A percentile compares a stretch with the other conserved stretches of the same genome.
phyloP scores from a whole-genome alignment of 805 yeast genomes.

The Zygotorulaspora sp. region DNA sequence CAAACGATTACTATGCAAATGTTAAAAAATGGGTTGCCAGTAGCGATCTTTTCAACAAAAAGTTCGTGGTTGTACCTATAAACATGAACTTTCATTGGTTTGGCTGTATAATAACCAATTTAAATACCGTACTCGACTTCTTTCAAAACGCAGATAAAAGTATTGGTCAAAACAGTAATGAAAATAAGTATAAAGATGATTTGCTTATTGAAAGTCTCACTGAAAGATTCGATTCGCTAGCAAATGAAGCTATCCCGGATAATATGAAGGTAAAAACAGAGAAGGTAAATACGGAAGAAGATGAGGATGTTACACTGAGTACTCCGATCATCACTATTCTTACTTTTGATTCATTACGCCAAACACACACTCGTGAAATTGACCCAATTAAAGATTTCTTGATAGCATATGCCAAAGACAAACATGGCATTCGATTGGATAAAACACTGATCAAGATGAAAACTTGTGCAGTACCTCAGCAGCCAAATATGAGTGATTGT shows the following conservation, averaged over 20 bases:
- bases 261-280: slow-evolving; percentile 1
- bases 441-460: slow-evolving; percentile 45
- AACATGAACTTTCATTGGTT: slow-evolving; percentile 86
- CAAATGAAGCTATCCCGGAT: background rate
- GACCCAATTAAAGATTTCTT: slow-evolving; percentile 56
- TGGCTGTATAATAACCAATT: slow-evolving; percentile 64
- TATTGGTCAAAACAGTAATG: background rate
- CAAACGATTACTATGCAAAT: slow-evolving; percentile 48
- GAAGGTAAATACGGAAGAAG: slow-evolving; percentile 1
- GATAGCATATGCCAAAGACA: slow-evolving; percentile 65
- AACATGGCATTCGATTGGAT: slow-evolving; percentile 45
- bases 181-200: slow-evolving; percentile 1
- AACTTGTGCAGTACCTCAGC: slow-evolving; percentile 66
- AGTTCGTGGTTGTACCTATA: slow-evolving; percentile 71
- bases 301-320: slow-evolving; percentile 18
- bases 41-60: slow-evolving; percentile 54
- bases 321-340: slow-evolving; percentile 40
- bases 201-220: background rate
- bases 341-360: slow-evolving; percentile 73
- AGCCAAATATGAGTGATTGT: slow-evolving; percentile 87
- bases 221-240: background rate
- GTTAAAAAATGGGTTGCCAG: slow-evolving; percentile 77
- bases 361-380: slow-evolving; percentile 47
- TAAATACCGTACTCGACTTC: slow-evolving; percentile 30
- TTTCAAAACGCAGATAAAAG: slow-evolving; percentile 6